A percentile compares a stretch with the other conserved stretches of the same genome.
Evolutionary conservation across 2,329 filamentous ascomycete genomes (phyloP).

Genomic region (Verticillium nubilum): DNA sequence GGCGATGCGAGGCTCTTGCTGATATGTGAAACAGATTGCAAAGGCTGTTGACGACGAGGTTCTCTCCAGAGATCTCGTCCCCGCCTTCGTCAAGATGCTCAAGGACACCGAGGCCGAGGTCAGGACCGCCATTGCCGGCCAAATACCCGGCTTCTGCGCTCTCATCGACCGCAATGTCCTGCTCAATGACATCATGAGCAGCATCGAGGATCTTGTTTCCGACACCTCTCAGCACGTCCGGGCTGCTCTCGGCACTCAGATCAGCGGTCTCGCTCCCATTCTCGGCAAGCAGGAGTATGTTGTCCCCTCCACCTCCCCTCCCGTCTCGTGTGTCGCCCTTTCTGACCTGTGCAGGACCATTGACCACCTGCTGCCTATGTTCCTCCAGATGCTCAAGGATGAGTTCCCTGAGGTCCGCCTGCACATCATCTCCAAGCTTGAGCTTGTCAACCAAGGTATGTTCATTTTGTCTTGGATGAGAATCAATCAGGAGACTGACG

Average conservation of each 20-base stretch:
- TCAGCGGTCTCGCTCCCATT: slow-evolving; percentile 93
- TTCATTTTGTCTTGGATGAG: slow-evolving; percentile 1
- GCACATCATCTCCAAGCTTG: slow-evolving; percentile 99
- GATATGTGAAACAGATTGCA: slow-evolving; percentile 63
- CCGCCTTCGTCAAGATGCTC: slow-evolving; percentile 92
- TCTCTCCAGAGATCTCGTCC: slow-evolving; percentile 86
- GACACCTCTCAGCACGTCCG: slow-evolving; percentile 96
- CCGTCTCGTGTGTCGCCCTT: too few relatives aligned
- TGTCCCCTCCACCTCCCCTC: background rate
- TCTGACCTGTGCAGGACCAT: slow-evolving; percentile 63
- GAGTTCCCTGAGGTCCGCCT: slow-evolving; percentile 97
- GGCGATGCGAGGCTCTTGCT: slow-evolving; percentile 10
- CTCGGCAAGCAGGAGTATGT: slow-evolving; percentile 94
- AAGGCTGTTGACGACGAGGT: slow-evolving; percentile 98
- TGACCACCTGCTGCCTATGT: slow-evolving; percentile 95
- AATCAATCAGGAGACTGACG: slow-evolving; percentile 6
- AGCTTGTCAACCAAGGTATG: slow-evolving; percentile 91
- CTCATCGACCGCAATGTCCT: slow-evolving; percentile 83
- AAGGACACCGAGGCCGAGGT: slow-evolving; percentile 99
- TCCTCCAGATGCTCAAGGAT: slow-evolving; percentile 98
- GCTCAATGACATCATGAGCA: slow-evolving; percentile 93
- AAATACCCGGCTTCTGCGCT: slow-evolving; percentile 94
- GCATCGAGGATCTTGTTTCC: slow-evolving; percentile 91
- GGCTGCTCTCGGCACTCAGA: slow-evolving; percentile 90
- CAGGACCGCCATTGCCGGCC: slow-evolving; percentile 90